Percentiles rank a stretch among this genome's conserved stretches.
phyloP scores from a whole-genome alignment of 768 basidiomycete genomes.

The Mycena latifolia region DNA sequence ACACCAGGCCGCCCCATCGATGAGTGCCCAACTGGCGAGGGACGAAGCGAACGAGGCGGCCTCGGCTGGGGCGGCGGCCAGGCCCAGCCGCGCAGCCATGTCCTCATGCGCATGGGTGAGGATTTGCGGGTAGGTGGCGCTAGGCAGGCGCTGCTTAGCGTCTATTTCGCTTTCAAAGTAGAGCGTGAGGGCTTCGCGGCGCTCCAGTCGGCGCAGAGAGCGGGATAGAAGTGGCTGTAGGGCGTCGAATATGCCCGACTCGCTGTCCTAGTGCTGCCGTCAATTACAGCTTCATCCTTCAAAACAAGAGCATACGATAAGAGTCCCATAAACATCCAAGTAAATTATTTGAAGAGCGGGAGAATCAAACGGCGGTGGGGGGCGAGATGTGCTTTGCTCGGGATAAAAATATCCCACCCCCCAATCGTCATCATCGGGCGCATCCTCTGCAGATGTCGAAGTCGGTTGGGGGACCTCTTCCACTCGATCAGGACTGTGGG shows the following conservation, averaged over 20 bases:
- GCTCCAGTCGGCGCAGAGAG: background rate
- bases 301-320: conserved; percentile 4
- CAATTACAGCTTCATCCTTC: no score
- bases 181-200: conserved; percentile 9
- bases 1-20: background rate
- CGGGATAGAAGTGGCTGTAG: conserved; percentile 9
- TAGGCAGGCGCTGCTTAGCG: background rate
- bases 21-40: background rate
- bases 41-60: background rate
- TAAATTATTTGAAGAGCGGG: background rate
- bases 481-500: background rate
- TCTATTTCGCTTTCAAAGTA: conserved; percentile 20
- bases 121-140: background rate
- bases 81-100: background rate
- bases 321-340: conserved; percentile 6
- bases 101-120: background rate
- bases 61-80: background rate
- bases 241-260: conserved; percentile 14
- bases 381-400: background rate
- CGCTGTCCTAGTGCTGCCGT: conserved; percentile 3
- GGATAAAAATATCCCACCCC: no score
- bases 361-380: background rate
- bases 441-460: no score
- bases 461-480: background rate
- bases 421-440: no score